Evolutionary conservation across 1,139 yeast species (phyloP).

Genomic region (Diutina scorzettiae): DNA sequence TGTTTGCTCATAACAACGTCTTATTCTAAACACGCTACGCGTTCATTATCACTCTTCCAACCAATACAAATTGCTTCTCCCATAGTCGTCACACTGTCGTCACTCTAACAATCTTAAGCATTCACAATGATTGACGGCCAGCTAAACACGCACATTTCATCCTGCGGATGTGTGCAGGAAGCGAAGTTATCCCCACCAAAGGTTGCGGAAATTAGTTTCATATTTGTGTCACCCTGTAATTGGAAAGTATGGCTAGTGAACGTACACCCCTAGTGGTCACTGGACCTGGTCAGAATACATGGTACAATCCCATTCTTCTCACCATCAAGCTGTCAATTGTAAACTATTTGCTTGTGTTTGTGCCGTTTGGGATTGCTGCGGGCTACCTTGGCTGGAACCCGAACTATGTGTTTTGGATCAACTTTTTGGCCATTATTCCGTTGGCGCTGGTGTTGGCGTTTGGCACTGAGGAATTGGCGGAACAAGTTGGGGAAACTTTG

Average conservation of each 20-base stretch:
- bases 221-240: too few species aligned
- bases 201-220: too few species aligned
- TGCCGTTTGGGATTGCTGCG: conserved; percentile 76
- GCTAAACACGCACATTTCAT: too few species aligned
- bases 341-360: conserved; percentile 65
- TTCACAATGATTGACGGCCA: too few species aligned
- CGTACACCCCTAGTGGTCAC: not conserved
- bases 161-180: too few species aligned
- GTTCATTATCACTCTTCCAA: too few species aligned
- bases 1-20: too few species aligned
- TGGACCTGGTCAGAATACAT: not conserved
- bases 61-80: too few species aligned
- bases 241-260: not conserved
- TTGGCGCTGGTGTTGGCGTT: conserved; percentile 80
- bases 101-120: too few species aligned
- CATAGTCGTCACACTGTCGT: too few species aligned
- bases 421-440: conserved; percentile 86
- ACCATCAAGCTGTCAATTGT: conserved; percentile 60
- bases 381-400: conserved; percentile 52
- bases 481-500: conserved; percentile 66
- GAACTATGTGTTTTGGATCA: conserved; percentile 51
- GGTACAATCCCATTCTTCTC: conserved; percentile 6
- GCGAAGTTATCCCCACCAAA: too few species aligned
- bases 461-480: conserved; percentile 89
- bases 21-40: too few species aligned